Percentiles rank a stretch among this genome's conserved stretches.
These are phyloP conservation scores for Mycena latifolia DNA, from an alignment of 768 basidiomycete genomes.

Conservation along the genomic window DNA sequence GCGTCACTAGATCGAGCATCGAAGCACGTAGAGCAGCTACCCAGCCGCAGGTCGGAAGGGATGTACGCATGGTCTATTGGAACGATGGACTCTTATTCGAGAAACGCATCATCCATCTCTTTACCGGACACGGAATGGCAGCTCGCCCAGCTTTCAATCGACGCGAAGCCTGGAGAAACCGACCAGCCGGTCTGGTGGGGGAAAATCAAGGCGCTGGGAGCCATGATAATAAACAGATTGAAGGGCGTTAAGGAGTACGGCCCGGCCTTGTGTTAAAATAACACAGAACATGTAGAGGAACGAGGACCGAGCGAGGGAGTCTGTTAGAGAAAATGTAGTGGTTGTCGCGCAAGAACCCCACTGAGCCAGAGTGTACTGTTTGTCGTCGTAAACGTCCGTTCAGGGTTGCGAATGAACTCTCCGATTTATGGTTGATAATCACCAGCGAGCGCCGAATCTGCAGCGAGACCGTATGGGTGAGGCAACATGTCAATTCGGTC, in stretches of 20 bases:
- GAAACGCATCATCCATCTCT: slow-evolving; percentile 14
- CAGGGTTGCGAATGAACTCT: too few relatives aligned
- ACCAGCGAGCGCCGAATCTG: too few relatives aligned
- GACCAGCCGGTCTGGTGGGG: slow-evolving; percentile 23
- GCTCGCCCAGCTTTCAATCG: not conserved
- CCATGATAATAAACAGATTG: slow-evolving; percentile 20
- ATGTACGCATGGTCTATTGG: slow-evolving; percentile 12
- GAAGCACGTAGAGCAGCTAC: slow-evolving; percentile 1
- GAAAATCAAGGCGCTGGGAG: slow-evolving; percentile 23
- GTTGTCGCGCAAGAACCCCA: too few relatives aligned
- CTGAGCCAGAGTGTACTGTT: too few relatives aligned
- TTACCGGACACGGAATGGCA: slow-evolving; percentile 25
- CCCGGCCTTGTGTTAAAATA: slow-evolving; percentile 15
- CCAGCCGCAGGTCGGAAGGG: not conserved
- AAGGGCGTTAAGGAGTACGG: slow-evolving; percentile 14
- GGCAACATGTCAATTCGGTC: too few relatives aligned
- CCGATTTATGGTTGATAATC: too few relatives aligned
- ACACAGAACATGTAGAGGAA: not conserved
- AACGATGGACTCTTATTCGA: slow-evolving; percentile 12
- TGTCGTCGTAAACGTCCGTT: too few relatives aligned
- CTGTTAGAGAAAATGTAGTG: too few relatives aligned
- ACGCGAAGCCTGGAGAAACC: not conserved
- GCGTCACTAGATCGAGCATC: not conserved
- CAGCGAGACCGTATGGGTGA: too few relatives aligned
- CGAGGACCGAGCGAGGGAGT: too few relatives aligned